A percentile compares a stretch with the other conserved stretches of the same genome.
phyloP scores from a whole-genome alignment of 768 basidiomycete genomes.

The Serendipita sp. region DNA sequence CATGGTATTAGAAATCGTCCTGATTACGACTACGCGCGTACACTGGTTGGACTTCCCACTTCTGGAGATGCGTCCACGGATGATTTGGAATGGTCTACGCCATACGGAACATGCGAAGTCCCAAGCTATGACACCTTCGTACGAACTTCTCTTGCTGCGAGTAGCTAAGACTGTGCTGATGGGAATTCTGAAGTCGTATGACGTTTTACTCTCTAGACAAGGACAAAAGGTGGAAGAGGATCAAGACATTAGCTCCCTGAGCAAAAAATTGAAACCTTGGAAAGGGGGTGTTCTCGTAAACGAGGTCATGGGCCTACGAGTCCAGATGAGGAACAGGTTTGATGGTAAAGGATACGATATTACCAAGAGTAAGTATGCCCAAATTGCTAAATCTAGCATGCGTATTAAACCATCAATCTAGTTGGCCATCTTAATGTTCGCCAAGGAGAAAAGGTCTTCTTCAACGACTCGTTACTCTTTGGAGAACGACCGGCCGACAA shows the following conservation, averaged over 20 bases:
- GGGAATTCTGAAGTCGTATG: background rate
- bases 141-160: conserved; percentile 17
- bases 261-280: conserved; percentile 45
- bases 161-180: conserved; percentile 6
- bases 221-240: conserved; percentile 31
- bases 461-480: conserved; percentile 42
- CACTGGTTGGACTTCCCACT: conserved; percentile 41
- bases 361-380: conserved; percentile 44
- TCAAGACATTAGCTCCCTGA: conserved; percentile 55
- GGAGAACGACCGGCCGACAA: conserved; percentile 19
- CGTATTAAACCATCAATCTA: conserved; percentile 18
- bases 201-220: conserved; percentile 33
- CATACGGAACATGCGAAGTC: conserved; percentile 58
- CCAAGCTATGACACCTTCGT: conserved; percentile 57
- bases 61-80: conserved; percentile 28
- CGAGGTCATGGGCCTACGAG: conserved; percentile 63
- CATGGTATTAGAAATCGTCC: conserved; percentile 59
- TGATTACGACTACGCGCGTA: conserved; percentile 70
- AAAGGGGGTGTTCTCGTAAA: conserved; percentile 58
- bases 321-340: conserved; percentile 59
- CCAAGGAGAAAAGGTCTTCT: conserved; percentile 66
- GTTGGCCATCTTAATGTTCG: conserved; percentile 72
- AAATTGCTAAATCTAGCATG: conserved; percentile 3
- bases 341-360: conserved; percentile 81
- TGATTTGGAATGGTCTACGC: conserved; percentile 34